Base-by-base conservation (phyloP, 2,329 filamentous ascomycete species). In the Neoscytalidium dimidiatum region DNA sequence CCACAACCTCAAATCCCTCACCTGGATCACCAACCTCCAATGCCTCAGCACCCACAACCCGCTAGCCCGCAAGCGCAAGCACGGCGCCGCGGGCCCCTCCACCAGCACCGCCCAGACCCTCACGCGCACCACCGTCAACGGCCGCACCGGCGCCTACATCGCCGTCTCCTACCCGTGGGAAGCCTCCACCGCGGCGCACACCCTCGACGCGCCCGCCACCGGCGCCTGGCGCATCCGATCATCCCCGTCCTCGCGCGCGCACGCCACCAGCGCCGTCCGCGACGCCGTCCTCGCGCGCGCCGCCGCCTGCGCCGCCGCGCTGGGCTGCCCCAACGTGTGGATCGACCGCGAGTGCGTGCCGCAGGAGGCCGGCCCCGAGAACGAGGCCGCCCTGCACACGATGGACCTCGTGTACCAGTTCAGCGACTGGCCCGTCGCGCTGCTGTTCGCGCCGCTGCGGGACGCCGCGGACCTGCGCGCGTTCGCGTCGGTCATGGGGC, bases 71-170 rank as follows among this genome's bases (percentile, higher is more conserved):
- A 64, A 57, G 38, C 49, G 62, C 38, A 53, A 56, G 13, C 51
- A 19, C 38, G 5, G 19, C 6, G 33, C 23, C 38, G n/a, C n/a
- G n/a, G n/a, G n/a, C n/a, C 2, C n/a, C 7, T 28, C 51, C 28
- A 9, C 51, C 28, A 7, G 28, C 26, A 19, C 4, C 17, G 13
- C n/a, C 23, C 64, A 19, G 28, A 64, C 35, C 71, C 64, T 51
- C 60, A 69, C 33, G 67, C 62, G 51, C 28, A 35, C 49, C 49
- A 69, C 46, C 68, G 70, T 60, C 73, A 74, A 46, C 46, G 70
- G 41, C 67, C 51, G 51, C 51, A 26, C 17, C 13, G 58, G 46
- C 31, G 21, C 28, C 51, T 64, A 64, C 29, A 48, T 64, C 51
- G 62, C 62, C 29, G 33, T 64, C 28, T 64, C 62, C 26, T 64